These are phyloP conservation scores for Dendryphion nanum DNA, from an alignment of 2,329 filamentous ascomycete species.

Conservation along the genomic window DNA sequence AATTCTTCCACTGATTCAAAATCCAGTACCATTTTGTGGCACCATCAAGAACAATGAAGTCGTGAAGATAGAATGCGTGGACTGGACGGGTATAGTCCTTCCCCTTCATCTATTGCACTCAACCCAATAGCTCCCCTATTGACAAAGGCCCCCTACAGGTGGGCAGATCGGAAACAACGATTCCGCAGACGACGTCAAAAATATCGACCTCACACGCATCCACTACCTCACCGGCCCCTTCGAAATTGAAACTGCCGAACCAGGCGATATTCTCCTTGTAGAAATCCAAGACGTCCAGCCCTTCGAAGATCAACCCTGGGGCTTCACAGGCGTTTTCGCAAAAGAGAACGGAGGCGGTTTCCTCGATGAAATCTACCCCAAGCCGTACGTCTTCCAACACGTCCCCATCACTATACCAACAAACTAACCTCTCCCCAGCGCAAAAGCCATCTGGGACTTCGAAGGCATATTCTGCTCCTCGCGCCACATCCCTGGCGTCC, in stretches of 20 bases:
- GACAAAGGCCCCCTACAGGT: too few relatives aligned
- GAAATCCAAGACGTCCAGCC: slow-evolving; percentile 95
- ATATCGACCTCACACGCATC: slow-evolving; percentile 79
- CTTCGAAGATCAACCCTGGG: slow-evolving; percentile 82
- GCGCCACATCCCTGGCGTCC: slow-evolving; percentile 70
- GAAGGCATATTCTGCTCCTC: slow-evolving; percentile 79
- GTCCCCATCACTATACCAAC: neutral
- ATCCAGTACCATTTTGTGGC: slow-evolving; percentile 68
- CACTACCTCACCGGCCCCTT: slow-evolving; percentile 92
- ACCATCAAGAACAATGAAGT: slow-evolving; percentile 80
- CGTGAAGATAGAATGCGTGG: slow-evolving; percentile 89
- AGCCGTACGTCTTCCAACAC: slow-evolving; percentile 56
- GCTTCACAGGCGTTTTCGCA: slow-evolving; percentile 81
- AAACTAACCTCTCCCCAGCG: slow-evolving; percentile 43
- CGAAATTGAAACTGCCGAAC: slow-evolving; percentile 78
- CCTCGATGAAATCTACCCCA: slow-evolving; percentile 80
- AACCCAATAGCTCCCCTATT: too few relatives aligned
- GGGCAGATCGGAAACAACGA: slow-evolving; percentile 90
- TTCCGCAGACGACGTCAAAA: slow-evolving; percentile 80
- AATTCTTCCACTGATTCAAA: slow-evolving; percentile 2
- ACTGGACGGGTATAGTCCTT: too few relatives aligned
- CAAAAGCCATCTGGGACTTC: slow-evolving; percentile 75
- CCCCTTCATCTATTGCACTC: too few relatives aligned
- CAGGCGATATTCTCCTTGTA: slow-evolving; percentile 80
- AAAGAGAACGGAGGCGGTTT: slow-evolving; percentile 85